Conservation (phyloP, 2,329 filamentous ascomycete species). For the Botrytis fabae region DNA sequence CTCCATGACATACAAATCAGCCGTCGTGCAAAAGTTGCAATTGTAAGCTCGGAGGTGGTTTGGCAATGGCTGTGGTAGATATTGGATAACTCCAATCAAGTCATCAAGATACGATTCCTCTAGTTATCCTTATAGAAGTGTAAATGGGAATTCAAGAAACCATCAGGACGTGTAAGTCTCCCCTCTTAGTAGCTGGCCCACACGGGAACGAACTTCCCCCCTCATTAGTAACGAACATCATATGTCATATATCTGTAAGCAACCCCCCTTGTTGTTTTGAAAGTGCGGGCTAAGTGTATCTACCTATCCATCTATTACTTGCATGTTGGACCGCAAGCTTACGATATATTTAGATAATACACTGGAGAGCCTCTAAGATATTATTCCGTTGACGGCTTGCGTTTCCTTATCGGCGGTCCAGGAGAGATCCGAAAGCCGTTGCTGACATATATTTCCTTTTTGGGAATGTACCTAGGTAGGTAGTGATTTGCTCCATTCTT, state of each 20-base stretch:
- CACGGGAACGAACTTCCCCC: neutral
- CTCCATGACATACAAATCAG: neutral
- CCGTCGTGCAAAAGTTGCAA: neutral
- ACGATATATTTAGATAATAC: neutral
- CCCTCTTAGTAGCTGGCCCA: neutral
- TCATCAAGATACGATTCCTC: neutral
- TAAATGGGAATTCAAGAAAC: neutral
- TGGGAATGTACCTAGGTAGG: neutral
- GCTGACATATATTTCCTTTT: slow-evolving; percentile 6
- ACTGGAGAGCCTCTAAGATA: neutral
- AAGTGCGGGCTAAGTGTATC: neutral
- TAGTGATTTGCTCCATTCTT: neutral
- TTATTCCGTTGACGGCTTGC: neutral
- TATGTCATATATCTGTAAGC: neutral
- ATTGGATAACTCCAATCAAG: neutral
- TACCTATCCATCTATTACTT: neutral
- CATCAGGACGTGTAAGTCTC: neutral
- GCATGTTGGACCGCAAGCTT: neutral
- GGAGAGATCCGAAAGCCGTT: neutral
- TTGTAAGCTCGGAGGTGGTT: neutral
- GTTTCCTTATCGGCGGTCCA: neutral
- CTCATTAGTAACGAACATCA: neutral
- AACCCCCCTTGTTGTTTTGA: neutral
- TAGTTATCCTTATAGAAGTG: neutral
- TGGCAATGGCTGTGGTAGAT: neutral